Conservation (phyloP, 129 eudicot species). For the Scalesia atractyloides region DNA sequence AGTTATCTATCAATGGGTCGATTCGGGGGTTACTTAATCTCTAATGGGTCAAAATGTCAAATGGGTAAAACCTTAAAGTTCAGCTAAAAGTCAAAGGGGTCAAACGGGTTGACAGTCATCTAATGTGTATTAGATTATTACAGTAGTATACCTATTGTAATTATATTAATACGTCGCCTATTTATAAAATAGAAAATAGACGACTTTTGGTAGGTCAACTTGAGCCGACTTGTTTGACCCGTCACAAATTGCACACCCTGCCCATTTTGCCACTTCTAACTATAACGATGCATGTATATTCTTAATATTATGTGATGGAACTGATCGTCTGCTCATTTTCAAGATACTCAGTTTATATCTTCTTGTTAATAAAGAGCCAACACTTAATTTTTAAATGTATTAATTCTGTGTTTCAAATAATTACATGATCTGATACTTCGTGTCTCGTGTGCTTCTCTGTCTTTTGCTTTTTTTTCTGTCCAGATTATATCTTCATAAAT, state of each 20-base stretch:
- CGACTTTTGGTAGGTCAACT: not conserved
- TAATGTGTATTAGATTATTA: not conserved
- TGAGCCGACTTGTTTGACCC: not conserved
- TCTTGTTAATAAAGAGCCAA: not conserved
- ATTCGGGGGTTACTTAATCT: not conserved
- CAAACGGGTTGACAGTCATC: not conserved
- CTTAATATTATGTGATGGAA: not conserved
- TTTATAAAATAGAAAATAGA: not conserved
- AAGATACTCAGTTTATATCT: not conserved
- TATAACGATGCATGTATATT: constrained; percentile 6
- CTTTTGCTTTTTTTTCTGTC: not conserved
- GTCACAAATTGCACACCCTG: not conserved
- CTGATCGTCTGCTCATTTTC: not conserved
- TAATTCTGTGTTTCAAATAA: not conserved
- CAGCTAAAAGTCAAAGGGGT: not conserved
- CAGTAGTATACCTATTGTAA: too few species aligned
- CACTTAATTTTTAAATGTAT: not conserved
- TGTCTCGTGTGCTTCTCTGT: not conserved
- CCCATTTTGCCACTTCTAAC: constrained; percentile 3
- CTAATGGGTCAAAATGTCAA: not conserved
- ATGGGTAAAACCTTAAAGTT: not conserved
- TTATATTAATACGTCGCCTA: not conserved
- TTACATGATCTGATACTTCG: not conserved
- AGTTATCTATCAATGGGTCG: not conserved
- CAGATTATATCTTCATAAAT: constrained; percentile 13